These are phyloP conservation scores for Coemansia sp. DNA, from an alignment of 192 early-diverging fungal genomes.

Conservation along the genomic window DNA sequence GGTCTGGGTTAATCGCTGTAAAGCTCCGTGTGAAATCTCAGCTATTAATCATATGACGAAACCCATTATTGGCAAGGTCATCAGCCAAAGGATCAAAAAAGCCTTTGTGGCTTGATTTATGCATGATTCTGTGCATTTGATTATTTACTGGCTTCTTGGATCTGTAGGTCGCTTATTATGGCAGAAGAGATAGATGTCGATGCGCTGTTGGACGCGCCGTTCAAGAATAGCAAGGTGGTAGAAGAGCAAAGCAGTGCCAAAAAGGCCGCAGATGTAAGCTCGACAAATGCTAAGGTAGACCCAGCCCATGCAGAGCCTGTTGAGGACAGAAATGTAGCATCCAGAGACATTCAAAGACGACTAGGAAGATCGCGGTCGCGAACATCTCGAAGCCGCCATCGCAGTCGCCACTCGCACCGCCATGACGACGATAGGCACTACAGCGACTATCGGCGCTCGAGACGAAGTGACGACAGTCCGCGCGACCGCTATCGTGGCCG, in stretches of 20 bases:
- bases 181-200: conserved; percentile 31
- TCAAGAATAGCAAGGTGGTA: conserved; percentile 26
- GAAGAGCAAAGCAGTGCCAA: conserved; percentile 9
- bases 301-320: conserved; percentile 11
- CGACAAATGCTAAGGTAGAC: conserved; percentile 18
- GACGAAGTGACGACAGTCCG: neutral
- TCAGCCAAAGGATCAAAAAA: neutral
- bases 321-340: conserved; percentile 24
- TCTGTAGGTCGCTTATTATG: conserved; percentile 4
- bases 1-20: no score
- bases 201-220: conserved; percentile 37
- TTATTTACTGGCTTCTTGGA: neutral
- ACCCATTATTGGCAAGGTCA: no score
- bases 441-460: conserved; percentile 8
- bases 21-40: no score
- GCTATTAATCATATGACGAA: no score
- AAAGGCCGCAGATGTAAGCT: conserved; percentile 3
- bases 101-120: neutral
- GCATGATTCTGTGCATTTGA: neutral
- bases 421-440: conserved; percentile 13
- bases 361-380: conserved; percentile 8
- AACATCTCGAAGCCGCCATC: conserved; percentile 12
- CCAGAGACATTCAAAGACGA: neutral
- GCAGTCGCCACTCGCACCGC: conserved; percentile 14
- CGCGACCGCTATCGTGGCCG: conserved; percentile 18